These are phyloP conservation scores for Fusarium illudens DNA, from an alignment of 2,329 filamentous ascomycete genomes.

Conservation along the genomic window DNA sequence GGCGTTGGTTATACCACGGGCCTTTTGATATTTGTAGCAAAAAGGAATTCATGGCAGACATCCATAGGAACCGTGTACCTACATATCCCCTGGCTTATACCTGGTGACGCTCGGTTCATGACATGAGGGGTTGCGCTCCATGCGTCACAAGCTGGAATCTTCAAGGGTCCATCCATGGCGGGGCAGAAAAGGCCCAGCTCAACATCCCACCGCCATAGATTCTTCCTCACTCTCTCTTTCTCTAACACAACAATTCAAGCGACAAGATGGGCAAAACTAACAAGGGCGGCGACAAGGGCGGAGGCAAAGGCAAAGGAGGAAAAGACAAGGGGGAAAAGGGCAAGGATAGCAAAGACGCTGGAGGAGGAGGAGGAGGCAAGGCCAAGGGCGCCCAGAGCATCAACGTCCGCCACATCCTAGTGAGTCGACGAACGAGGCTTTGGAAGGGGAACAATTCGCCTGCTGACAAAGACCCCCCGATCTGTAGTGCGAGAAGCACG, in stretches of 20 bases:
- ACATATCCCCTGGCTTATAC: background rate
- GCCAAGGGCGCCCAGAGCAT: constrained; percentile 70
- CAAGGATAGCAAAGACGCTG: constrained; percentile 43
- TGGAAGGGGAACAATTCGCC: background rate
- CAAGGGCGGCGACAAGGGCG: constrained; percentile 50
- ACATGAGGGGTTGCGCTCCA: background rate
- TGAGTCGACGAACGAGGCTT: constrained; percentile 41
- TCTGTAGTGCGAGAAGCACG: constrained; percentile 73
- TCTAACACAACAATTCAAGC: constrained; percentile 7
- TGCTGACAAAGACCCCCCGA: constrained; percentile 17
- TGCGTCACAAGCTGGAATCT: constrained; percentile 9
- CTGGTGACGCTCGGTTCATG: background rate
- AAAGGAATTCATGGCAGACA: background rate
- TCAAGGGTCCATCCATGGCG: constrained; percentile 29
- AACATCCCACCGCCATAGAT: constrained; percentile 16
- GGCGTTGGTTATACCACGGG: background rate
- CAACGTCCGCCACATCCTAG: constrained; percentile 78
- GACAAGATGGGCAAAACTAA: constrained; percentile 48
- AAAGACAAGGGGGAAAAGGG: constrained; percentile 34
- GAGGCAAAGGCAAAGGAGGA: constrained; percentile 47
- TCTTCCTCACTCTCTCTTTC: constrained; percentile 3
- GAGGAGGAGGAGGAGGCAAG: constrained; percentile 48
- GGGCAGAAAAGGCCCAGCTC: constrained; percentile 14
- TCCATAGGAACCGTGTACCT: background rate
- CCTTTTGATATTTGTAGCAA: background rate